A percentile compares a stretch with the other conserved stretches of the same genome.
These are phyloP conservation scores for Boechera stricta DNA, from an alignment of 345 rosid species.

Conservation along the genomic window DNA sequence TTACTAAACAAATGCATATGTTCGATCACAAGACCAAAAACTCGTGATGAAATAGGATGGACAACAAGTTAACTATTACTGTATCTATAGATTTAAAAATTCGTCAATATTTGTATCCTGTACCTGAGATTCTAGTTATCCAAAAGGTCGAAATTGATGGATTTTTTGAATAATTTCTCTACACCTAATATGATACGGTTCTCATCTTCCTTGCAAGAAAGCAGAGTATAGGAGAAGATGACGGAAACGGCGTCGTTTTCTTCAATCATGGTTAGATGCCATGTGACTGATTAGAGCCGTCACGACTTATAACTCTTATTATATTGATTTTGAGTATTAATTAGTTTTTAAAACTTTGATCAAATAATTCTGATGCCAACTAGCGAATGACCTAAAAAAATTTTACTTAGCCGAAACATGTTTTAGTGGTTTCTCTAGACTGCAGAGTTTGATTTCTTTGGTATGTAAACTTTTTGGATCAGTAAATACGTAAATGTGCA, in stretches of 20 bases:
- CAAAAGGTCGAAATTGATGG: no score
- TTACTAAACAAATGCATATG: no score
- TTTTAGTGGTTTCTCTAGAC: not conserved
- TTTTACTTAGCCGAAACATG: not conserved
- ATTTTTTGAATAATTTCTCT: no score
- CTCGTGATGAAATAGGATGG: no score
- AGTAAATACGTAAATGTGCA: not conserved
- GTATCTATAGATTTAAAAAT: no score
- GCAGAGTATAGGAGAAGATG: not conserved
- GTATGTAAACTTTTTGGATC: not conserved
- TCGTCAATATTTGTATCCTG: no score
- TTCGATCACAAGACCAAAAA: no score
- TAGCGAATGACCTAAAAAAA: conserved; percentile 12
- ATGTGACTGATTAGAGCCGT: conserved; percentile 34
- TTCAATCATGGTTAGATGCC: conserved; percentile 28
- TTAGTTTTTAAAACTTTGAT: not conserved
- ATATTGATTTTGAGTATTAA: not conserved
- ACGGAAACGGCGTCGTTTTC: conserved; percentile 17
- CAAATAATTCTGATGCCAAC: conserved; percentile 24
- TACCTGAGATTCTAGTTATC: no score
- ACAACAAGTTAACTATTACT: no score
- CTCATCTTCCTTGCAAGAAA: not conserved
- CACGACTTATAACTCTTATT: conserved; percentile 25
- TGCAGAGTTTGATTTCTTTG: not conserved
- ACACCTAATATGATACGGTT: no score